phyloP scores from a whole-genome alignment of 2,329 filamentous ascomycete genomes.

The Neoascochyta sp. region DNA sequence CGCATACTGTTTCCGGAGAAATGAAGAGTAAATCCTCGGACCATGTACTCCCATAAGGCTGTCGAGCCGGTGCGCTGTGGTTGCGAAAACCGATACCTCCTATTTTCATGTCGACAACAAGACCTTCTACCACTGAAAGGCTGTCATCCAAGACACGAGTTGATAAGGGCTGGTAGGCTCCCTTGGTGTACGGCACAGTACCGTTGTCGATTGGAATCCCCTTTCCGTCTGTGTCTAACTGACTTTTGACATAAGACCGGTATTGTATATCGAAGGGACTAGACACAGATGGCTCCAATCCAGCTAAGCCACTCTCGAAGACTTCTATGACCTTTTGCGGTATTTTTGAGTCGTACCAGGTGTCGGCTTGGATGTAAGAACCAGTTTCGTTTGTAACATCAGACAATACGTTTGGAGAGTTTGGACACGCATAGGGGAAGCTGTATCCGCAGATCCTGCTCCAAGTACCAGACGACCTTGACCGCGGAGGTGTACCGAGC shows the following conservation, averaged over 20 bases:
- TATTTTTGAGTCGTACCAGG: conserved; percentile 33
- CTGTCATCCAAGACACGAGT: conserved; percentile 35
- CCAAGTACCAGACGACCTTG: conserved; percentile 22
- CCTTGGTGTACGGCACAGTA: conserved; percentile 26
- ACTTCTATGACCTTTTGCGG: conserved; percentile 34
- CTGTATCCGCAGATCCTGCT: conserved; percentile 31
- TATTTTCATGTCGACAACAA: conserved; percentile 42
- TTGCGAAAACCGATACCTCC: conserved; percentile 48
- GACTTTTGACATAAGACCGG: conserved; percentile 17
- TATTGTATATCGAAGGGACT: conserved; percentile 47
- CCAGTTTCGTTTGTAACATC: conserved; percentile 1
- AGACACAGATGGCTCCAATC: conserved; percentile 33
- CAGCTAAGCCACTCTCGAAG: conserved; percentile 39
- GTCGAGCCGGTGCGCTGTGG: conserved; percentile 39
- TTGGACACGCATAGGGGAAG: conserved; percentile 19
- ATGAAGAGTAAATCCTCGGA: conserved; percentile 49
- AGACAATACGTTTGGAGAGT: conserved; percentile 6
- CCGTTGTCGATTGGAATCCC: conserved; percentile 27
- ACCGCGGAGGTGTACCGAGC: conserved; percentile 39
- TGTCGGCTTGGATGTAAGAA: conserved; percentile 6
- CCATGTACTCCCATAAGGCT: conserved; percentile 42
- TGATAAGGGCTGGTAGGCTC: conserved; percentile 27
- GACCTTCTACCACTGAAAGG: conserved; percentile 41
- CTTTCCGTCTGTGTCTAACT: conserved; percentile 1
- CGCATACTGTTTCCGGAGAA: conserved; percentile 46